Conservation (phyloP, 2,329 filamentous ascomycete genomes). For the Verticillium albo-atrum region DNA sequence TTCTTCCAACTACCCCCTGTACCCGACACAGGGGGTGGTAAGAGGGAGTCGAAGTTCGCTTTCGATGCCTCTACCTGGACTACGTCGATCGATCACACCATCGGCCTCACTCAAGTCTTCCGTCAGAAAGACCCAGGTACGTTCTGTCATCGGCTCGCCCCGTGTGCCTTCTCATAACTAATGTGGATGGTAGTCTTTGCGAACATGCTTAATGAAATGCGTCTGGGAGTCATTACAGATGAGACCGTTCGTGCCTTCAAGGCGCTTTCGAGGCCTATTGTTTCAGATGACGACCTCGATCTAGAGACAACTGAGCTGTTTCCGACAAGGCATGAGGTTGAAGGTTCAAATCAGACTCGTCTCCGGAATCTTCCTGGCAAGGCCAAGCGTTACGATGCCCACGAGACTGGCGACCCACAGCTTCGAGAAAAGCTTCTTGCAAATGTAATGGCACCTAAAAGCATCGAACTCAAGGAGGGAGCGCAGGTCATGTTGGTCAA, state of each 20-base stretch:
- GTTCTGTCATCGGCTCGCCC: slow-evolving; percentile 14
- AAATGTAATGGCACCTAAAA: slow-evolving; percentile 90
- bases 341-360: slow-evolving; percentile 73
- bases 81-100: slow-evolving; percentile 91
- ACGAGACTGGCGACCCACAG: slow-evolving; percentile 69
- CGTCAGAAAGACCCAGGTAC: slow-evolving; percentile 79
- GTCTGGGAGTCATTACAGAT: slow-evolving; percentile 75
- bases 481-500: slow-evolving; percentile 99
- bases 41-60: slow-evolving; percentile 72
- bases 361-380: slow-evolving; percentile 69
- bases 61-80: slow-evolving; percentile 92
- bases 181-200: slow-evolving; percentile 62
- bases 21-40: slow-evolving; percentile 60
- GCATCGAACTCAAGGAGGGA: slow-evolving; percentile 78
- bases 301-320: slow-evolving; percentile 80
- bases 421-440: slow-evolving; percentile 72
- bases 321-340: slow-evolving; percentile 85
- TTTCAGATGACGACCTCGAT: slow-evolving; percentile 68
- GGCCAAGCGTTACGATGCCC: slow-evolving; percentile 63
- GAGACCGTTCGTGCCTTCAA: slow-evolving; percentile 74
- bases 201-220: slow-evolving; percentile 96
- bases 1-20: slow-evolving; percentile 98
- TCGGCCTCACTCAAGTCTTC: slow-evolving; percentile 92
- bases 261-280: slow-evolving; percentile 64
- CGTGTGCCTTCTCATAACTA: background rate